Base-by-base conservation (phyloP, 2,329 filamentous ascomycete species). In the Clarireedia homoeocarpa region DNA sequence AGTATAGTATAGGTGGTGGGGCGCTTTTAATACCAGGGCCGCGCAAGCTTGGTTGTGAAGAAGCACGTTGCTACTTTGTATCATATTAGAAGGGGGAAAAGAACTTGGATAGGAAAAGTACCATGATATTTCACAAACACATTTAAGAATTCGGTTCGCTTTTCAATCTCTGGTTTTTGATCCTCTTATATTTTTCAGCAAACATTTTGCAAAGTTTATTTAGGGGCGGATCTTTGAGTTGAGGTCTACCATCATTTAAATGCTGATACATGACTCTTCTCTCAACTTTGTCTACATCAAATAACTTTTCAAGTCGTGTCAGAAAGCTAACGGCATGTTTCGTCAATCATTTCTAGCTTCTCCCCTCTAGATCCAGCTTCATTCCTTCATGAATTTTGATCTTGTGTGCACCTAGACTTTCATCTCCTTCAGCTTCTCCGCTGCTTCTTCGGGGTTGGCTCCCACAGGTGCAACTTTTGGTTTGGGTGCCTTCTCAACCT, bases 391-490 rank as follows among this genome's bases (percentile, higher is more conserved):
- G 12, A 12, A 1, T 34, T 34, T 12, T 2, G 10, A 34, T 34
- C 30, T 34, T 12, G 30, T 34, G 4, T 34, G 3, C n/a, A 26
- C 60, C n/a, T 55, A 67, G 44, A 67, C 65, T 45, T 62, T 64
- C 42, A 67, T 57, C 48, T 68, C 66, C 66, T 73, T 74, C 48
- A 70, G 56, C 61, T 66, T 65, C 71, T 72, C 62, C 63, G 67
- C 36, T 64, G 62, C 69, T 39, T 61, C 64, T 17, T 69, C 69
- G 40, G 64, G 58, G 4, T 42, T 53, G 34, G 55, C 42, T 23
- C 53, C 62, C 17, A 59, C 63, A 44, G 65, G 58, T 26, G 64
- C 65, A 10, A 58, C 61, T 53, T 66, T 65, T 45, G 63, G 61
- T 39, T 69, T 69, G 30, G 63, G 56, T 47, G 62, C 63, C 55